Evolutionary conservation across 2,329 filamentous ascomycete genomes (phyloP), one percentile per base, ranked within the genome.

Genomic region (Diaporthe australafricana): DNA sequence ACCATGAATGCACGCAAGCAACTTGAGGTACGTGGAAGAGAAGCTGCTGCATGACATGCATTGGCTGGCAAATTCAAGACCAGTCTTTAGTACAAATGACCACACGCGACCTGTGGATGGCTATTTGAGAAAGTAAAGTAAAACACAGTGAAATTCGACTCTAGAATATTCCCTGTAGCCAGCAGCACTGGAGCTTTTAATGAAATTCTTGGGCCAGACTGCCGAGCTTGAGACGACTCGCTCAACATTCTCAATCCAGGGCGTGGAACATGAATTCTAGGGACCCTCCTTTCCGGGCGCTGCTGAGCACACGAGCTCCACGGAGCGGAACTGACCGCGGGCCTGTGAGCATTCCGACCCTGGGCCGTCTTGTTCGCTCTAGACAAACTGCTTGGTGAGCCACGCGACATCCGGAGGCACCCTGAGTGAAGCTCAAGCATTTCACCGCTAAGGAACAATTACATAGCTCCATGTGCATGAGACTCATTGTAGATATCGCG

Each of bases 251-350:
- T 27, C 22, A 12, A 25, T 11, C 22, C 6, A 12, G 25, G 48
- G 22, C 25, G 1, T 30, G 7, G 50, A 8, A 53, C 20, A 25
- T 17, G 8, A 32, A 25, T 8, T 16, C 35, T 35, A 30, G 17
- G 2, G 25, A 32, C 56, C 38, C 3, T n/a, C 20, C 4, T 35
- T 62, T 63, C 57, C 57, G 40, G 12, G 40, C n/a, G 17, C 40
- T 32, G 6, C 17, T 17, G 20, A 1, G 27, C 57, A 63, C 17
- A 9, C 7, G 12, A 47, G 42, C 27, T 63, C 40, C 42, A 48
- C 20, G 57, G 40, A 63, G 6, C 57, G 57, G 27, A 63, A 63
- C 14, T 32, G 40, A 7, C 57, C 40, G 57, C 57, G 57, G 57
- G 57, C 38, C 25, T 32, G 20, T 48, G 11, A n/a, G 27, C 30